Evolutionary conservation across 176 grass and related monocot species (phyloP).

Genomic region (Ananas comosus): DNA sequence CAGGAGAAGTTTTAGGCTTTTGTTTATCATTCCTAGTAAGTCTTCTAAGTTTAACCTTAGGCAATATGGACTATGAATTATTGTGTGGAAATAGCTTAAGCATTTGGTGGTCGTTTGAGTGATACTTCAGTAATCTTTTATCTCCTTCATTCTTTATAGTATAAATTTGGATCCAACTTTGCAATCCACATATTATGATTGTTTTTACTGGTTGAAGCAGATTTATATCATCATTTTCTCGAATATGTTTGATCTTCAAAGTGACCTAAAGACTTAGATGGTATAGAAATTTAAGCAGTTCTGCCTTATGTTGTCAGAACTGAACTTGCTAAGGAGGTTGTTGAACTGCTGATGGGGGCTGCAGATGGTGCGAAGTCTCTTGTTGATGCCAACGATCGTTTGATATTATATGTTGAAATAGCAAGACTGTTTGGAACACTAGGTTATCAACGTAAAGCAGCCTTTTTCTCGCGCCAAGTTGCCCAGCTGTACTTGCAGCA

Average conservation of each 20-base stretch:
- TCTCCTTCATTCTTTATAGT: too few relatives aligned
- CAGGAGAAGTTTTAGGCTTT: too few relatives aligned
- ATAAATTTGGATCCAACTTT: too few relatives aligned
- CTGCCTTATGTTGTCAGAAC: conserved; percentile 36
- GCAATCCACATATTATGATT: too few relatives aligned
- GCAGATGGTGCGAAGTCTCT: conserved; percentile 97
- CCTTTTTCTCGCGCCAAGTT: conserved; percentile 98
- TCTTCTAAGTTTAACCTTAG: too few relatives aligned
- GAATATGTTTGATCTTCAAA: neutral
- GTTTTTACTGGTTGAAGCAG: too few relatives aligned
- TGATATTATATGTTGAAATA: conserved; percentile 93
- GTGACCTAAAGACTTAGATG: neutral
- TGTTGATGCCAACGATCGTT: conserved; percentile 83
- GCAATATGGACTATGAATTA: too few relatives aligned
- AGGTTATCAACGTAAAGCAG: conserved; percentile 89
- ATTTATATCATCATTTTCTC: too few relatives aligned
- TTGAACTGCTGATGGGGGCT: conserved; percentile 93
- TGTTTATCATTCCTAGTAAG: too few relatives aligned
- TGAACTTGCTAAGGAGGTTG: conserved; percentile 84
- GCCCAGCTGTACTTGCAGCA: conserved; percentile 95
- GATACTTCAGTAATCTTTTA: too few relatives aligned
- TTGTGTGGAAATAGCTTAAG: too few relatives aligned
- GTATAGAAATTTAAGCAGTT: neutral
- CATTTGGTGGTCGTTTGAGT: too few relatives aligned
- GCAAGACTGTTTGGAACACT: conserved; percentile 91